Evolutionary conservation across 2,329 filamentous ascomycete species (phyloP).

Genomic region (Trichoderma hamatum): DNA sequence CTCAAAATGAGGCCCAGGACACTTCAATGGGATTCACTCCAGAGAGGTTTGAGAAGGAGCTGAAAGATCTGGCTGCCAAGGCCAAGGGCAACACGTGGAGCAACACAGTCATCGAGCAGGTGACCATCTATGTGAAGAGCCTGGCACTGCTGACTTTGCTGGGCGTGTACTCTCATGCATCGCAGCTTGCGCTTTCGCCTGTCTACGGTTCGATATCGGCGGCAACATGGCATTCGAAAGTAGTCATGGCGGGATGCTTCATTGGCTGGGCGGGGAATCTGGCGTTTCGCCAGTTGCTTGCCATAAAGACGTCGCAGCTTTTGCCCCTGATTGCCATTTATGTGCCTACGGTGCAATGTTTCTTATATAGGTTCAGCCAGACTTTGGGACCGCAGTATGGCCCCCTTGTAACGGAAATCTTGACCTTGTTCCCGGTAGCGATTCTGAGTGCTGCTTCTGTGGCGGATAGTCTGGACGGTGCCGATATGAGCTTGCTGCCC

Average conservation of each 20-base stretch:
- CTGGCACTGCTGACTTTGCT: conserved; percentile 39
- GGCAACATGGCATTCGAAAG: conserved; percentile 68
- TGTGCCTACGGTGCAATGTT: conserved; percentile 72
- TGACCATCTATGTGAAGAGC: conserved; percentile 43
- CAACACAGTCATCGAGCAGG: conserved; percentile 43
- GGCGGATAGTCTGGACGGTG: conserved; percentile 65
- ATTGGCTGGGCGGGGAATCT: conserved; percentile 72
- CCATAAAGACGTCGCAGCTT: conserved; percentile 53
- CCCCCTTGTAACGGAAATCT: conserved; percentile 71
- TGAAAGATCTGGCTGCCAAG: conserved; percentile 54
- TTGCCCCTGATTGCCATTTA: conserved; percentile 76
- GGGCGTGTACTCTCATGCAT: conserved; percentile 69
- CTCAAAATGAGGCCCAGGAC: conserved; percentile 9
- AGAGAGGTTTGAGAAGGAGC: conserved; percentile 58
- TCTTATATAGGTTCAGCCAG: conserved; percentile 68
- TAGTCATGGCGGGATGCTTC: conserved; percentile 68
- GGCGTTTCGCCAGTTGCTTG: conserved; percentile 50
- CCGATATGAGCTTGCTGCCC: conserved; percentile 59
- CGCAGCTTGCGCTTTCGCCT: conserved; percentile 77
- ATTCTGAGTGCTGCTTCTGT: conserved; percentile 65
- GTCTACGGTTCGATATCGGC: conserved; percentile 86
- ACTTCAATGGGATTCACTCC: conserved; percentile 47
- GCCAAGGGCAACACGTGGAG: conserved; percentile 39
- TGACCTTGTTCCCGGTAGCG: conserved; percentile 73
- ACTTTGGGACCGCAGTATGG: conserved; percentile 70